phyloP scores from a whole-genome alignment of 202 grass and related monocot genomes.

The Panicum hallii region DNA sequence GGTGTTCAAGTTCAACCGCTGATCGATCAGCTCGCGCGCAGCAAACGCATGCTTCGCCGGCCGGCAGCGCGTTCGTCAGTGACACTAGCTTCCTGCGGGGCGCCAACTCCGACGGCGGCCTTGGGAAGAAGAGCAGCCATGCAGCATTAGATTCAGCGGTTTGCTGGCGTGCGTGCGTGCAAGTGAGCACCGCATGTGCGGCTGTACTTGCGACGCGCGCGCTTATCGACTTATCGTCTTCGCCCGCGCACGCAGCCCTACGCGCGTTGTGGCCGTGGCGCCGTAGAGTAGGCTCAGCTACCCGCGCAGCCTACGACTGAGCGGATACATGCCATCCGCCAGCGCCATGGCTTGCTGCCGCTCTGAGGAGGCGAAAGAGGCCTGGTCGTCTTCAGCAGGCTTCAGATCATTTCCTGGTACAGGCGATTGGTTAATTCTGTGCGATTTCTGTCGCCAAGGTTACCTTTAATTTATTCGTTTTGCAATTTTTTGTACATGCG shows the following conservation, averaged over 20 bases:
- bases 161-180: too few relatives aligned
- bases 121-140: not conserved
- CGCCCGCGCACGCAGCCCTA: slow-evolving; percentile 18
- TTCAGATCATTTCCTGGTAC: not conserved
- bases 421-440: not conserved
- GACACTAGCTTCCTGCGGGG: not conserved
- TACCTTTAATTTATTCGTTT: not conserved
- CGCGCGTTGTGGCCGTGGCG: not conserved
- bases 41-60: not conserved
- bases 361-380: not conserved
- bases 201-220: not conserved
- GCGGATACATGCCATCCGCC: slow-evolving; percentile 8
- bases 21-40: slow-evolving; percentile 7
- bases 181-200: not conserved
- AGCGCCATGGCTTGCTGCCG: not conserved
- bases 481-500: too few relatives aligned
- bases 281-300: not conserved
- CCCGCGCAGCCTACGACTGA: slow-evolving; percentile 24
- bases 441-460: not conserved
- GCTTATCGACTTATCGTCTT: slow-evolving; percentile 5
- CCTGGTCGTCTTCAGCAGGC: not conserved
- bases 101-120: not conserved
- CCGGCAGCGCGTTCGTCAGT: not conserved
- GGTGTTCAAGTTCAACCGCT: not conserved
- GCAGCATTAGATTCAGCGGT: not conserved